Conservation (phyloP, 164 flowering plant species). For the Vitis labrusca region DNA sequence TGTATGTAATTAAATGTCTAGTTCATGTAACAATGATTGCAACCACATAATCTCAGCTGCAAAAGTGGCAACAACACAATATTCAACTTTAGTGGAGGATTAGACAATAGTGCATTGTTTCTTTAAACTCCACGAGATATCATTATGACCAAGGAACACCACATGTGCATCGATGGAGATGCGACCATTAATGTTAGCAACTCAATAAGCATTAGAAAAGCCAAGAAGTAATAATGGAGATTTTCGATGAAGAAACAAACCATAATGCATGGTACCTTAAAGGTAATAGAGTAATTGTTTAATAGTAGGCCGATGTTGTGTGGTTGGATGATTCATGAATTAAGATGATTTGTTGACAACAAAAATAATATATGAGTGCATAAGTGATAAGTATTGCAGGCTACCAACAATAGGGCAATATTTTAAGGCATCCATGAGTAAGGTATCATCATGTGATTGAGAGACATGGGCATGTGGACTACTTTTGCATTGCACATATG, state of each 20-base stretch:
- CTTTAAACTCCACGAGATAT: background rate
- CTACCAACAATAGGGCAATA: background rate
- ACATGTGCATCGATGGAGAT: background rate
- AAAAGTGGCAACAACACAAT: background rate
- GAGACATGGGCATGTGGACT: background rate
- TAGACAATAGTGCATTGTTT: constrained; percentile 1
- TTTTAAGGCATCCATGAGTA: background rate
- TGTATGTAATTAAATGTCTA: background rate
- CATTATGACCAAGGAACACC: constrained; percentile 3
- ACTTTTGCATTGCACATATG: background rate
- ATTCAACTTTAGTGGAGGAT: background rate
- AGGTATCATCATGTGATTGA: background rate
- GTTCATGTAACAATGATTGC: background rate
- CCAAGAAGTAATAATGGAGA: background rate
- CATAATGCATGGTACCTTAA: background rate
- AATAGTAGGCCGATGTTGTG: background rate
- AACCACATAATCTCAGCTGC: background rate
- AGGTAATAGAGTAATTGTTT: background rate
- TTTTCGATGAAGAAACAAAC: background rate
- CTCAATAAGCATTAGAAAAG: constrained; percentile 1
- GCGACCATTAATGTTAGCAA: background rate
- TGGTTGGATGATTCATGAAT: background rate
- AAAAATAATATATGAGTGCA: background rate
- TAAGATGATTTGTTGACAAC: background rate
- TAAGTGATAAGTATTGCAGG: background rate